These are phyloP conservation scores for Tetrapyrgos nigripes DNA, from an alignment of 1,284 basidiomycete genomes.

Conservation along the genomic window DNA sequence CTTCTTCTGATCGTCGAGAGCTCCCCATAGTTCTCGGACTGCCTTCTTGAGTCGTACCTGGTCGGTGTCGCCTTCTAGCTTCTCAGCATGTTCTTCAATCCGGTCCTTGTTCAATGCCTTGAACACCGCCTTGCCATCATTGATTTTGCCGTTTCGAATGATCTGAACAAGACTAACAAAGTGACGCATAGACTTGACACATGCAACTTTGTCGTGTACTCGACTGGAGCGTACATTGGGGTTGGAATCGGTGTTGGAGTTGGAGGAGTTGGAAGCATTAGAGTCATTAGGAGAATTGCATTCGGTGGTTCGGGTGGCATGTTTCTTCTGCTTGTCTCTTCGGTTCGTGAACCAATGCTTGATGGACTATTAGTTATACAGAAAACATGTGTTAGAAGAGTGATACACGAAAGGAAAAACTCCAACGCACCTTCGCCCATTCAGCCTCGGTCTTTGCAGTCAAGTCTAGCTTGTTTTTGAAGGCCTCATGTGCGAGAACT, in stretches of 20 bases:
- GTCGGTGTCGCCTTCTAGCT: not conserved
- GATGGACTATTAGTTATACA: no score
- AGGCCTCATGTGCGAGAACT: not conserved
- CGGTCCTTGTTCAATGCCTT: not conserved
- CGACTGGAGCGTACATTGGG: no score
- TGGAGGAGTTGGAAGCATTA: no score
- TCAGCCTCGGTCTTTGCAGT: not conserved
- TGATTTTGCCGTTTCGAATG: not conserved
- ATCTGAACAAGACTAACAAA: not conserved
- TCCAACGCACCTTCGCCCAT: not conserved
- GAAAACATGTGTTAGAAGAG: no score
- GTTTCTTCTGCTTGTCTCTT: not conserved
- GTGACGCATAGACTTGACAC: not conserved
- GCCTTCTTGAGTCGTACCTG: not conserved
- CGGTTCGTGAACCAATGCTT: no score
- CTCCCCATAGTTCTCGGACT: no score
- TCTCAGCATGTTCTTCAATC: not conserved
- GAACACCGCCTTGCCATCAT: constrained; percentile 2
- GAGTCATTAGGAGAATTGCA: no score
- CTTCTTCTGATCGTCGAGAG: not conserved
- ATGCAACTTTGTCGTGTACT: not conserved
- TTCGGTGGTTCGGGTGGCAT: no score
- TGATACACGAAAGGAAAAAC: no score
- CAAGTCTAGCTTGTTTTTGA: not conserved
- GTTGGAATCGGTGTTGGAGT: no score